Percentiles rank a stretch among this genome's conserved stretches.
Conservation (phyloP, 768 basidiomycete genomes). For the Favolaschia claudopus region DNA sequence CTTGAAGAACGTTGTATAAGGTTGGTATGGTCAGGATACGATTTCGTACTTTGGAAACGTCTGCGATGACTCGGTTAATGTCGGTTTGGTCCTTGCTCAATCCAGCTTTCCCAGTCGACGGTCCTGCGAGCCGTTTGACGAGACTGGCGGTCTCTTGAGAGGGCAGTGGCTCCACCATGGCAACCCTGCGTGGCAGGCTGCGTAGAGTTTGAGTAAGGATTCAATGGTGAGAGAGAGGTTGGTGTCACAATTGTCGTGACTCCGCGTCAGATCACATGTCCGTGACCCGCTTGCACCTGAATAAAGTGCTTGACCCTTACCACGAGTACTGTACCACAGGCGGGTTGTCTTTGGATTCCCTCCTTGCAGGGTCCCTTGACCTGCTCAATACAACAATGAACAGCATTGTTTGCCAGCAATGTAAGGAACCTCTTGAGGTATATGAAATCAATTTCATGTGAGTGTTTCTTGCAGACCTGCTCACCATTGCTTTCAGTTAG, state of each 20-base stretch:
- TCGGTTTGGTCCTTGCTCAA: conserved; percentile 82
- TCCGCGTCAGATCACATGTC: conserved; percentile 4
- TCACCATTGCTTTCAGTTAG: conserved; percentile 57
- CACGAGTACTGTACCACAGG: background rate
- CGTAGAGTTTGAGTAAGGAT: too few species aligned
- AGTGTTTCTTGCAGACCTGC: conserved; percentile 14
- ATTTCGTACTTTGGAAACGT: conserved; percentile 89
- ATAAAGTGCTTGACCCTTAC: background rate
- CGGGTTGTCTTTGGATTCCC: too few species aligned
- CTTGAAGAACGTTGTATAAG: too few species aligned
- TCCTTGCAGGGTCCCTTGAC: too few species aligned
- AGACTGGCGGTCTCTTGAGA: conserved; percentile 77
- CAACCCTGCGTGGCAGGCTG: too few species aligned
- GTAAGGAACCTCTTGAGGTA: conserved; percentile 90
- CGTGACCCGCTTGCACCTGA: conserved; percentile 3
- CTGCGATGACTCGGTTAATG: conserved; percentile 88
- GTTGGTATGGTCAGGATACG: too few species aligned
- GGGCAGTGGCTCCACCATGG: conserved; percentile 34
- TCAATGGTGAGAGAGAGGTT: too few species aligned
- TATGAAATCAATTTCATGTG: conserved; percentile 3
- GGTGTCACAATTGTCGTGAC: too few species aligned
- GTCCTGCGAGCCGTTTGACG: conserved; percentile 83
- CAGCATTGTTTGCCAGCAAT: conserved; percentile 81
- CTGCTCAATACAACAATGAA: too few species aligned
- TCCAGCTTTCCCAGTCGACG: conserved; percentile 91